Conservation (phyloP, 768 basidiomycete species). For the Epithele typhae region DNA sequence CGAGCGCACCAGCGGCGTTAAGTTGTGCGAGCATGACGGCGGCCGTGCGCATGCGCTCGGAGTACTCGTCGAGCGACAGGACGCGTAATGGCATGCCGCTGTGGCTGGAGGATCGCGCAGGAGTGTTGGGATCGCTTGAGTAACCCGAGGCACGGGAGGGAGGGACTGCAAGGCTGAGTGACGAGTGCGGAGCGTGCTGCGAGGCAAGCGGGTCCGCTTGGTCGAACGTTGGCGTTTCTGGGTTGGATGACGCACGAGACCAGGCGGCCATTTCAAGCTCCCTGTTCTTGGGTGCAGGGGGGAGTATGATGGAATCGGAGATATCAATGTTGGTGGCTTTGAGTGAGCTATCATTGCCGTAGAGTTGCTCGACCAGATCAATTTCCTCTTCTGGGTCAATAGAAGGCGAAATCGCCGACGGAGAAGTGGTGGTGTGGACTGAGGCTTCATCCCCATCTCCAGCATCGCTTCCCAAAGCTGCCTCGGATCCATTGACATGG, state of each 20-base stretch:
- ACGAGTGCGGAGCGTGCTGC: slow-evolving; percentile 14
- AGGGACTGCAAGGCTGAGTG: slow-evolving; percentile 7
- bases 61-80: slow-evolving; percentile 93
- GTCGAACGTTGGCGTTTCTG: slow-evolving; percentile 44
- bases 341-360: slow-evolving; percentile 73
- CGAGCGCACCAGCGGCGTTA: slow-evolving; percentile 71
- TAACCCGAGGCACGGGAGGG: neutral
- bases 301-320: slow-evolving; percentile 80
- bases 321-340: slow-evolving; percentile 70
- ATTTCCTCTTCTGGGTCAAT: slow-evolving; percentile 71
- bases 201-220: slow-evolving; percentile 7
- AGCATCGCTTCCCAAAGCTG: slow-evolving; percentile 22
- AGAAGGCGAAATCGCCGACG: slow-evolving; percentile 7
- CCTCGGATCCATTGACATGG: slow-evolving; percentile 18
- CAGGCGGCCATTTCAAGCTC: slow-evolving; percentile 84
- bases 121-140: slow-evolving; percentile 3
- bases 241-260: slow-evolving; percentile 52
- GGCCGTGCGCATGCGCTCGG: slow-evolving; percentile 96
- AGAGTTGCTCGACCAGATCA: slow-evolving; percentile 94
- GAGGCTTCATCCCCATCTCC: slow-evolving; percentile 13
- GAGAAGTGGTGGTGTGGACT: slow-evolving; percentile 6
- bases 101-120: slow-evolving; percentile 8
- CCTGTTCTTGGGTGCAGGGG: slow-evolving; percentile 80
- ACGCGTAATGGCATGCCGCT: slow-evolving; percentile 7
- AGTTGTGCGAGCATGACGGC: slow-evolving; percentile 98